Evolutionary conservation across 2,329 filamentous ascomycete species (phyloP).

Genomic region (Diaporthe vaccinii): DNA sequence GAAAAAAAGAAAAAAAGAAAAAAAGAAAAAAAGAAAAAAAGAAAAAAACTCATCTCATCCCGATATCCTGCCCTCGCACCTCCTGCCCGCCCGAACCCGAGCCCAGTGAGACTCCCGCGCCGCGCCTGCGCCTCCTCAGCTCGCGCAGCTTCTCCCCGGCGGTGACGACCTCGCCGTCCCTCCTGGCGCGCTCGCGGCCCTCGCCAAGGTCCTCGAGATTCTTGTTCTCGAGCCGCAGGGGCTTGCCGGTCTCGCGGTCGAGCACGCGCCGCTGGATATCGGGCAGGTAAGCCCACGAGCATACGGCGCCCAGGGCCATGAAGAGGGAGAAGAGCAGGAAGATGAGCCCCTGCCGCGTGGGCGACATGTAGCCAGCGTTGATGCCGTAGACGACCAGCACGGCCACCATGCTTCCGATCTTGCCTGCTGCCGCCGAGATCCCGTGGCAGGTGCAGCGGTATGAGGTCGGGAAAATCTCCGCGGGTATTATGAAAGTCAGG

Average conservation of each 20-base stretch:
- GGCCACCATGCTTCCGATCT: conserved; percentile 68
- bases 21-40: too few relatives aligned
- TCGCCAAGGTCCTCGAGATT: conserved; percentile 65
- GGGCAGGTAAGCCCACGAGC: conserved; percentile 66
- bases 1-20: too few relatives aligned
- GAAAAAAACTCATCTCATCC: conserved; percentile 7
- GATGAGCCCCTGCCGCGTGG: conserved; percentile 61
- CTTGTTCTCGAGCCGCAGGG: conserved; percentile 58
- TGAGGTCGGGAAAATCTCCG: conserved; percentile 74
- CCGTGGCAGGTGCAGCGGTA: conserved; percentile 74
- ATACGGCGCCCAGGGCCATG: conserved; percentile 62
- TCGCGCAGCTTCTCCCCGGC: conserved; percentile 58
- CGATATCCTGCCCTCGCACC: conserved; percentile 33
- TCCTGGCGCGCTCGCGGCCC: conserved; percentile 59
- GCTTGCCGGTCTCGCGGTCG: conserved; percentile 50
- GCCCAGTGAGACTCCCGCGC: conserved; percentile 10
- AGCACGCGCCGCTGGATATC: conserved; percentile 59
- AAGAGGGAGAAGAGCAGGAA: conserved; percentile 65
- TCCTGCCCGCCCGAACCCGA: background rate
- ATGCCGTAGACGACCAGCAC: conserved; percentile 65
- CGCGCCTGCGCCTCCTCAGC: conserved; percentile 51
- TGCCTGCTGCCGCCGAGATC: conserved; percentile 72
- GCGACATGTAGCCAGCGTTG: conserved; percentile 58
- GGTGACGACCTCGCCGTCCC: conserved; percentile 60
- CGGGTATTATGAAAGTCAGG: conserved; percentile 74